These are phyloP conservation scores for Phytophthora sp. DNA, from an alignment of 352 stramenopile species.

Conservation along the genomic window DNA sequence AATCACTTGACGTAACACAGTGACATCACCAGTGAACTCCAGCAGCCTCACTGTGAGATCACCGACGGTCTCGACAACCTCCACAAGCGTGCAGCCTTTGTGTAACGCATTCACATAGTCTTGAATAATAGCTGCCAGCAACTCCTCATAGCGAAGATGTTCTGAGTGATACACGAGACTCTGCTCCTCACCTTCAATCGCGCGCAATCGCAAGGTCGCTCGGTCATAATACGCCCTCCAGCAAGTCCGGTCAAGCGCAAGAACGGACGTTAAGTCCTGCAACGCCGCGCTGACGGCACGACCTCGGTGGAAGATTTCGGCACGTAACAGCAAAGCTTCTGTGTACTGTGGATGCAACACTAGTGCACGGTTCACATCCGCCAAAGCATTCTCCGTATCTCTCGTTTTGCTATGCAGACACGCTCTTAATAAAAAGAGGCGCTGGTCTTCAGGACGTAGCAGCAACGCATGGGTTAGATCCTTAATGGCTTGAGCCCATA, in stretches of 20 bases:
- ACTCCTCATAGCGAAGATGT: constrained; percentile 68
- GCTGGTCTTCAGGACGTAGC: constrained; percentile 59
- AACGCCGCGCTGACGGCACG: constrained; percentile 53
- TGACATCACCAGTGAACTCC: constrained; percentile 67
- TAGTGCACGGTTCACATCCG: constrained; percentile 67
- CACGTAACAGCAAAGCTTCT: constrained; percentile 69
- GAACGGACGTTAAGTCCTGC: constrained; percentile 67
- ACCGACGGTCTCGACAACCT: constrained; percentile 78
- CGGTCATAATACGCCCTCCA: constrained; percentile 86
- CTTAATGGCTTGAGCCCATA: constrained; percentile 79
- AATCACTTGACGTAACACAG: constrained; percentile 68
- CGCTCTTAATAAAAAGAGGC: constrained; percentile 59
- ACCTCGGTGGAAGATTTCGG: constrained; percentile 66
- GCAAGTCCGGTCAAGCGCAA: constrained; percentile 64
- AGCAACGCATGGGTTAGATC: constrained; percentile 62
- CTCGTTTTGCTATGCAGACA: constrained; percentile 65
- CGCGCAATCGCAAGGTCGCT: constrained; percentile 65
- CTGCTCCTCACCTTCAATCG: constrained; percentile 69
- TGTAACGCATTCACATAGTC: constrained; percentile 77
- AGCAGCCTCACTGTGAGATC: constrained; percentile 71
- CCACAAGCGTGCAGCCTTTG: constrained; percentile 72
- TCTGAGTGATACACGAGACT: constrained; percentile 72
- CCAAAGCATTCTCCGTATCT: constrained; percentile 58
- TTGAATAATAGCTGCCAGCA: constrained; percentile 70
- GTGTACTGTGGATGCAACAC: constrained; percentile 66